A percentile compares a stretch with the other conserved stretches of the same genome.
Conservation (phyloP, 2,329 filamentous ascomycete genomes). For the Xylariaceae sp. region DNA sequence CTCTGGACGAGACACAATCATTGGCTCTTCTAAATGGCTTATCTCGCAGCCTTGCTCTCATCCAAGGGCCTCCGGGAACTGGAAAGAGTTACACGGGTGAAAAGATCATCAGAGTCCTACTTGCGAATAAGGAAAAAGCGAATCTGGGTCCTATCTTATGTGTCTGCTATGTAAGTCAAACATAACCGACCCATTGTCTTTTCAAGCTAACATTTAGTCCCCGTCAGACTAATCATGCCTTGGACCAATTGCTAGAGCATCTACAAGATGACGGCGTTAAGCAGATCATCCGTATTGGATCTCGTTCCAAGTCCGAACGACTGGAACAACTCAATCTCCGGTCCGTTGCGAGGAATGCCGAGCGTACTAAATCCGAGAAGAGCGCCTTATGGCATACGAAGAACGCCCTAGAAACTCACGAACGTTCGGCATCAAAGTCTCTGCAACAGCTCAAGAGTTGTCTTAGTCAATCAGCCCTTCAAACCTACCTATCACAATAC, state of each 20-base stretch:
- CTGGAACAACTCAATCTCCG: slow-evolving; percentile 51
- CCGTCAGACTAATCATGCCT: slow-evolving; percentile 41
- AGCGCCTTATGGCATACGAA: slow-evolving; percentile 28
- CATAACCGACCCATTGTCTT: neutral
- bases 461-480: slow-evolving; percentile 16
- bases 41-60: slow-evolving; percentile 51
- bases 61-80: slow-evolving; percentile 68
- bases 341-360: slow-evolving; percentile 30
- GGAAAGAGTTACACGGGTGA: slow-evolving; percentile 62
- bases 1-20: slow-evolving; percentile 51
- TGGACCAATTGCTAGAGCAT: slow-evolving; percentile 58
- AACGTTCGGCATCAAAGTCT: neutral
- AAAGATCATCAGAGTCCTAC: slow-evolving; percentile 52
- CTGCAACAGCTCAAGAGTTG: slow-evolving; percentile 18
- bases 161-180: slow-evolving; percentile 42
- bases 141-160: slow-evolving; percentile 48
- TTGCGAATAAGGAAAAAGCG: slow-evolving; percentile 40
- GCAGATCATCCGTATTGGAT: slow-evolving; percentile 59
- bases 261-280: slow-evolving; percentile 45
- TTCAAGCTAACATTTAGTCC: neutral
- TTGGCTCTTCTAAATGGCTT: slow-evolving; percentile 51
- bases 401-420: slow-evolving; percentile 13
- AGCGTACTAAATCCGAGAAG: slow-evolving; percentile 40
- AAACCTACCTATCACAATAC: slow-evolving; percentile 20
- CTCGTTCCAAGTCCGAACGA: slow-evolving; percentile 50